Evolutionary conservation across 768 basidiomycete species (phyloP).

Genomic region (Trametes meyenii): DNA sequence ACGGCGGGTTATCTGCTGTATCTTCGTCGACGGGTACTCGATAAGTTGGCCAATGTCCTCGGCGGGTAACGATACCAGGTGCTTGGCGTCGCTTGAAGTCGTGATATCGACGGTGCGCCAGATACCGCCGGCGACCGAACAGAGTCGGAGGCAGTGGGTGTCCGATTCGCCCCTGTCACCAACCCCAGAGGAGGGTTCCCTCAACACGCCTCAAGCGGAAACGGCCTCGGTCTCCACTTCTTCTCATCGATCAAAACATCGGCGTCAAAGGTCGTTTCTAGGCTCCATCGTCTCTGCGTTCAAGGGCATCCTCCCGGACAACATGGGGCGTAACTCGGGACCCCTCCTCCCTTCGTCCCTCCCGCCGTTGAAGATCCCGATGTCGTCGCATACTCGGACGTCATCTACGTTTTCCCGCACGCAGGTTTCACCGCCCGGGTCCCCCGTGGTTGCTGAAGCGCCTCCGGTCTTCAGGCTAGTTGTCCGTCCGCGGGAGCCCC

Average conservation of each 20-base stretch:
- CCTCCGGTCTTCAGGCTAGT: slow-evolving; percentile 21
- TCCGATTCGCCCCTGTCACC: not conserved
- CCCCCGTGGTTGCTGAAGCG: slow-evolving; percentile 36
- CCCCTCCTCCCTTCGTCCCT: slow-evolving; percentile 20
- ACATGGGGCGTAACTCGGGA: slow-evolving; percentile 10
- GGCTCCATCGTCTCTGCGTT: slow-evolving; percentile 67
- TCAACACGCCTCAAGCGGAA: not conserved
- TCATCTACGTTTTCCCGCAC: slow-evolving; percentile 26
- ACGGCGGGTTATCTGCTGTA: slow-evolving; percentile 47
- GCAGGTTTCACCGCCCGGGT: slow-evolving; percentile 30
- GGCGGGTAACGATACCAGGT: slow-evolving; percentile 32
- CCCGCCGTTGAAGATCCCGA: slow-evolving; percentile 16
- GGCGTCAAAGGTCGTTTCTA: slow-evolving; percentile 70
- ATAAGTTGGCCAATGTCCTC: slow-evolving; percentile 50
- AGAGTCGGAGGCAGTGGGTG: not conserved
- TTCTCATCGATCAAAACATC: slow-evolving; percentile 48
- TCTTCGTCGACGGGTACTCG: slow-evolving; percentile 58
- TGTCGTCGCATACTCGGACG: slow-evolving; percentile 21
- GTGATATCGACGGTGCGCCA: slow-evolving; percentile 54
- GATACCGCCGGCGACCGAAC: not conserved
- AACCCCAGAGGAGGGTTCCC: not conserved
- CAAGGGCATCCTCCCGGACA: slow-evolving; percentile 23
- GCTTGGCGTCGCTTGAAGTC: slow-evolving; percentile 48
- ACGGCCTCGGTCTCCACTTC: slow-evolving; percentile 14
- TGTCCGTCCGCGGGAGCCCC: slow-evolving; percentile 25